Evolutionary conservation across 2,329 filamentous ascomycete genomes (phyloP).

Genomic region (Fusarium concolor): DNA sequence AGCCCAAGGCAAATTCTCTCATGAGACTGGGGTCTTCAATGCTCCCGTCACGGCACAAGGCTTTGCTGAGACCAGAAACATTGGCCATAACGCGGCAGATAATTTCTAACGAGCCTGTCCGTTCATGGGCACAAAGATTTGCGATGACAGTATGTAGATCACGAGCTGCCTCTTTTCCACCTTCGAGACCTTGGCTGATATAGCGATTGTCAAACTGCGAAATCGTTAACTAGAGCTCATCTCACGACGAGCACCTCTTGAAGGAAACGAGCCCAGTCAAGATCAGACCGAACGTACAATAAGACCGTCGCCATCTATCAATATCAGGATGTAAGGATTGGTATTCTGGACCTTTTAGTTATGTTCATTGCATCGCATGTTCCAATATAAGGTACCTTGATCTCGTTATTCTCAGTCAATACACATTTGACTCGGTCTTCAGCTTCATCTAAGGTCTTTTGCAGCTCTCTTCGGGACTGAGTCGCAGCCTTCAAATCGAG

Average conservation of each 20-base stretch:
- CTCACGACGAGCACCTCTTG: background rate
- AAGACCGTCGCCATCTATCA: conserved; percentile 73
- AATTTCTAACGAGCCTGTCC: conserved; percentile 62
- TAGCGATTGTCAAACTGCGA: conserved; percentile 68
- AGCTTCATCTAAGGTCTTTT: conserved; percentile 58
- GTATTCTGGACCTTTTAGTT: conserved; percentile 55
- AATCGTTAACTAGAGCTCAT: background rate
- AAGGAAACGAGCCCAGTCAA: background rate
- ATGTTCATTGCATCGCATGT: conserved; percentile 21
- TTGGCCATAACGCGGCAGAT: conserved; percentile 69
- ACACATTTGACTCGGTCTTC: conserved; percentile 52
- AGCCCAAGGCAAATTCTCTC: conserved; percentile 68
- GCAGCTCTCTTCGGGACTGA: conserved; percentile 61
- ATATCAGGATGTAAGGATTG: conserved; percentile 69
- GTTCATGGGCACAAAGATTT: conserved; percentile 57
- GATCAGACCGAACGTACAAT: conserved; percentile 56
- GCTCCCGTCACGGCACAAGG: conserved; percentile 62
- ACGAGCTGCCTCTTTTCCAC: conserved; percentile 64
- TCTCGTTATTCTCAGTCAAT: conserved; percentile 54
- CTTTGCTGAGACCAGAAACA: conserved; percentile 61
- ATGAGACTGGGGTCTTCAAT: conserved; percentile 60
- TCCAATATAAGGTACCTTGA: conserved; percentile 56
- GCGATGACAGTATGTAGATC: conserved; percentile 62
- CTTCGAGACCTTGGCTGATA: conserved; percentile 65
- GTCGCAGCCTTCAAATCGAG: conserved; percentile 65